Percentiles rank a stretch among this genome's conserved stretches.
Evolutionary conservation across 2,329 filamentous ascomycete genomes (phyloP).

Genomic region (Fusarium sarcochroum): DNA sequence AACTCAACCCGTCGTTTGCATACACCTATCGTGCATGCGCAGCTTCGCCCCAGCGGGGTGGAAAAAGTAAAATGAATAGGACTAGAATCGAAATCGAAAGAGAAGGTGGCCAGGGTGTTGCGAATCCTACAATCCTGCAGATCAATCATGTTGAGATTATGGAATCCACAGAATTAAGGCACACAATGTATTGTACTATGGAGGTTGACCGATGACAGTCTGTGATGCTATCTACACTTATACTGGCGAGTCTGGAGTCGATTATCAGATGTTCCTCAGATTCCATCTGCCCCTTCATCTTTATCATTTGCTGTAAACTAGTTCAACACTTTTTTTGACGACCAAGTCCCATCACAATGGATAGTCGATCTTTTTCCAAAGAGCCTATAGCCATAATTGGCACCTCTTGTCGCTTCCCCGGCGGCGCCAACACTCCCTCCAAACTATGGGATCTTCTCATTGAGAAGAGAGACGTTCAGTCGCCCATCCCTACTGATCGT

Average conservation of each 20-base stretch:
- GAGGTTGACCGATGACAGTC: not conserved
- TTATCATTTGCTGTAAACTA: not conserved
- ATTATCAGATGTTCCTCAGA: not conserved
- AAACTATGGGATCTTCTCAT: conserved; percentile 5
- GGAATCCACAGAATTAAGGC: not conserved
- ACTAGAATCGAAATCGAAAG: not conserved
- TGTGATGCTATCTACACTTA: not conserved
- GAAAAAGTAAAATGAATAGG: not conserved
- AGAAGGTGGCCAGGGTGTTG: not conserved
- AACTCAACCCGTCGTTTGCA: not conserved
- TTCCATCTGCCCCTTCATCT: not conserved
- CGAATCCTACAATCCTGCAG: not conserved
- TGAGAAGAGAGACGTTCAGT: not conserved
- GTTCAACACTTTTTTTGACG: not conserved
- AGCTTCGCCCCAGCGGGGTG: too few relatives aligned
- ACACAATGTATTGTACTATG: not conserved
- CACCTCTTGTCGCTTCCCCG: conserved; percentile 57
- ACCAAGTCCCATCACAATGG: not conserved
- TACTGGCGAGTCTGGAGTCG: not conserved
- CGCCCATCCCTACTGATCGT: not conserved
- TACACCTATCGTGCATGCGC: too few relatives aligned
- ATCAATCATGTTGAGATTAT: not conserved
- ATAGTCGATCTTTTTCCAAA: not conserved
- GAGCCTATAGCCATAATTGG: conserved; percentile 60
- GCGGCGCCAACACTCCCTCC: conserved; percentile 46